phyloP scores from a whole-genome alignment of 352 stramenopile genomes.

The Pythium scleroteichum region DNA sequence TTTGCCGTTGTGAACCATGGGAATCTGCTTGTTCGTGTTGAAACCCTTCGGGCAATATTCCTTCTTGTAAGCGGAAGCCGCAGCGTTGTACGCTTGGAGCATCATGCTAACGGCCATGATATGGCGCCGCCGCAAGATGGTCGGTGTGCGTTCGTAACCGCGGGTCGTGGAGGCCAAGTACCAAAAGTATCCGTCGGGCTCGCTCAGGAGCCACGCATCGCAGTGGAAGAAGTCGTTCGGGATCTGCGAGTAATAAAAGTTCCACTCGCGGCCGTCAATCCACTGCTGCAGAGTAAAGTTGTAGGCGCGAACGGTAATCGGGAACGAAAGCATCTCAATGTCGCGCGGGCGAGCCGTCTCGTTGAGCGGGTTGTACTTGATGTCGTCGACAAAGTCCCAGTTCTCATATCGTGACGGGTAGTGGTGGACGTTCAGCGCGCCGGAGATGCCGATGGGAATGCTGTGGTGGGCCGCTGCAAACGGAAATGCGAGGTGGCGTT shows the following conservation, averaged over 20 bases:
- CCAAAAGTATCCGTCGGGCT: constrained; percentile 62
- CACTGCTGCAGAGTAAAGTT: constrained; percentile 78
- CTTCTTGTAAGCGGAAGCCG: constrained; percentile 52
- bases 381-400: constrained; percentile 85
- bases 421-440: constrained; percentile 72
- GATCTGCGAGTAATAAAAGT: constrained; percentile 62
- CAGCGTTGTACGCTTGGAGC: constrained; percentile 72
- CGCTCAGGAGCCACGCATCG: constrained; percentile 68
- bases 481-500: constrained; percentile 68
- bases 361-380: constrained; percentile 76
- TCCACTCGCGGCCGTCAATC: constrained; percentile 78
- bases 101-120: constrained; percentile 73
- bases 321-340: constrained; percentile 67
- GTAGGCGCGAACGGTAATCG: constrained; percentile 67
- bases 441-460: constrained; percentile 57
- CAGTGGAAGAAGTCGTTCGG: constrained; percentile 70
- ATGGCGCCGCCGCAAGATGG: constrained; percentile 76
- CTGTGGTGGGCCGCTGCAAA: constrained; percentile 66
- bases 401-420: constrained; percentile 86
- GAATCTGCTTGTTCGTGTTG: constrained; percentile 69
- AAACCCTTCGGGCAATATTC: constrained; percentile 58
- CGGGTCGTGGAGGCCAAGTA: constrained; percentile 70
- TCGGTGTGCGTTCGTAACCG: constrained; percentile 76
- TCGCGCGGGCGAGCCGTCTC: constrained; percentile 33
- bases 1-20: constrained; percentile 51